Base-by-base conservation (phyloP, 73 alveolate genomes). In the Paramecium bursaria region DNA sequence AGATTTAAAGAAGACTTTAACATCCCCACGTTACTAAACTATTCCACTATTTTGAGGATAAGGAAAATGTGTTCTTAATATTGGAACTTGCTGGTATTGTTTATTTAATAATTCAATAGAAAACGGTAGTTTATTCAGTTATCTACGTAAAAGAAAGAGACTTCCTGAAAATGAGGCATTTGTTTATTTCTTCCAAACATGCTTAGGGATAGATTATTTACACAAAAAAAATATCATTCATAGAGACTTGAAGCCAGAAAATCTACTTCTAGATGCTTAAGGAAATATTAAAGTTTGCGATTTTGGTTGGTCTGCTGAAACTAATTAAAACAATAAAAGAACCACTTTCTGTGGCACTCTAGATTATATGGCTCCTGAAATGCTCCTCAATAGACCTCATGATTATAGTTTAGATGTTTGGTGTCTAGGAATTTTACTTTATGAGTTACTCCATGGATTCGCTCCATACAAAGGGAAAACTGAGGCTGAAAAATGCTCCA, bases 311-410 rank as follows among this genome's bases (percentile, higher is more conserved):
- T 95, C 98, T 75, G 75, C 75, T 29, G 88, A 76, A 76, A 29
- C 74, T 11, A 22, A 27, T 10, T 51, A 33, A 90, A 42, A 73
- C 44, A 75, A 92, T 79, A 29, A 91, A 85, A 90, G 98, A 93
- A 85, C 86, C 46, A 97, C 99, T 2, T 97, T 95, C 86, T 95
- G 99, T 55, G 99, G 99, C 6, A 97, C 99, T 5, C 90, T 95
- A 52, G 99, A 97, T 86, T 97, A 97, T 79, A 94, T 97, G 98
- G 98, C 99, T 11, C 99, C 99, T n/a, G 99, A 97, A 88, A 97
- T 97, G 97, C 48, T 96, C 22, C 52, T 75, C 47, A 94, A 90
- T 47, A 74, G 85, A 29, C 91, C 93, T 0, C 96, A 96, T 79
- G 94, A 91, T 75, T 92, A 88, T 48, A 86, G 95, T 29, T 89